phyloP scores from a whole-genome alignment of 148 eudicot species.

The Spergularia bocconei region DNA sequence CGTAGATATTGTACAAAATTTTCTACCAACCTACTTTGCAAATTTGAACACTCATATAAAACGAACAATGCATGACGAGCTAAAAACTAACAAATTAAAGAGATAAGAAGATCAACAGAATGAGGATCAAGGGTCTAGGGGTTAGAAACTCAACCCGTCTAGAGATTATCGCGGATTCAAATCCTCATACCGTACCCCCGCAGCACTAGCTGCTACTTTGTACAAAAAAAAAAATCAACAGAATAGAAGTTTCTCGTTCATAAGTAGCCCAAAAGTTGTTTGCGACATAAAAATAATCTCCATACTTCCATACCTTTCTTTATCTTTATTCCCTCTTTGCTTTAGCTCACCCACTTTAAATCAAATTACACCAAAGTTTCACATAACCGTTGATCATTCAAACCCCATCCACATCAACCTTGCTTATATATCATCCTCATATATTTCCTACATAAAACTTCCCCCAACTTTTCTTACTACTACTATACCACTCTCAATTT shows the following conservation, averaged over 20 bases:
- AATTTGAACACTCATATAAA: constrained; percentile 12
- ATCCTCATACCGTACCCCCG: no score
- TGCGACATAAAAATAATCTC: constrained; percentile 16
- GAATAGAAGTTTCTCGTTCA: constrained; percentile 23
- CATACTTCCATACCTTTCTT: constrained; percentile 5
- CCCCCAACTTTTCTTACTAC: not conserved
- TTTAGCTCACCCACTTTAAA: constrained; percentile 24
- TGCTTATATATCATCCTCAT: constrained; percentile 2
- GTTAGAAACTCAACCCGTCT: no score
- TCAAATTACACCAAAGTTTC: constrained; percentile 3
- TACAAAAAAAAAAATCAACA: no score
- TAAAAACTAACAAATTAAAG: no score
- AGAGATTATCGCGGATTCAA: no score
- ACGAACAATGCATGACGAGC: no score
- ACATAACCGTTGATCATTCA: constrained; percentile 23
- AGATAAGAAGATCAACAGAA: no score
- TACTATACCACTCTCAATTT: no score
- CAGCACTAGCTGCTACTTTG: no score
- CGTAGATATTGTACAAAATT: no score
- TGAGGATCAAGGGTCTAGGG: no score
- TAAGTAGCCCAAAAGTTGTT: not conserved
- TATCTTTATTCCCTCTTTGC: constrained; percentile 6
- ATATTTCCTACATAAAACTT: constrained; percentile 13
- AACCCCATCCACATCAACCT: not conserved
- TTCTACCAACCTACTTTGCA: not conserved